These are phyloP conservation scores for Fusarium sp. DNA, from an alignment of 2,329 filamentous ascomycete species.

Conservation along the genomic window DNA sequence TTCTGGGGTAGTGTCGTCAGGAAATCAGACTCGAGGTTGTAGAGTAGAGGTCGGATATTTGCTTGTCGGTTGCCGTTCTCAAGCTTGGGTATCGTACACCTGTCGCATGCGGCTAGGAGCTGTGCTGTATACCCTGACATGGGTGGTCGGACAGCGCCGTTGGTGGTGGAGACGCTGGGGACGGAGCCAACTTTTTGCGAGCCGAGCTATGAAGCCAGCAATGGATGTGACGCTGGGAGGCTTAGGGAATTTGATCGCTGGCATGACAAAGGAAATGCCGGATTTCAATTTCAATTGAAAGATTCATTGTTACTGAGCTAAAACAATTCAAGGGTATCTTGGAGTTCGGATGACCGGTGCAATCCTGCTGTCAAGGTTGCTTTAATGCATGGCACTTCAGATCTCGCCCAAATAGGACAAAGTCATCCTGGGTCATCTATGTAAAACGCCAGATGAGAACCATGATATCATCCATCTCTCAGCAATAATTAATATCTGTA, in stretches of 20 bases:
- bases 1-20: conserved; percentile 7
- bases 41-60: conserved; percentile 10
- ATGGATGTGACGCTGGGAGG: conserved; percentile 3
- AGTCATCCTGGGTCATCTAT: not conserved
- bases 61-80: conserved; percentile 21
- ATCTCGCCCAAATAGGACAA: not conserved
- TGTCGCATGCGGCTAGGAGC: conserved; percentile 47
- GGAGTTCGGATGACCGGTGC: not conserved
- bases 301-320: not conserved
- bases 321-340: not conserved
- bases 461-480: not conserved
- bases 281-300: not conserved
- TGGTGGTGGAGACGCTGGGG: conserved; percentile 34
- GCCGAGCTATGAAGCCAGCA: conserved; percentile 34
- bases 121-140: conserved; percentile 39
- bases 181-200: conserved; percentile 47
- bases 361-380: not conserved
- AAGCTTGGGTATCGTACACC: conserved; percentile 43
- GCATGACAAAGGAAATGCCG: not conserved
- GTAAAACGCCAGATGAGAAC: not conserved
- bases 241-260: not conserved
- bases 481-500: not conserved
- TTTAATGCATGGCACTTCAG: not conserved
- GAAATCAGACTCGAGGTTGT: conserved; percentile 9
- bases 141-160: conserved; percentile 25